A percentile compares a stretch with the other conserved stretches of the same genome.
These are phyloP conservation scores for Saccharum hybrid DNA, from an alignment of 202 grass and related monocot genomes.

Conservation along the genomic window DNA sequence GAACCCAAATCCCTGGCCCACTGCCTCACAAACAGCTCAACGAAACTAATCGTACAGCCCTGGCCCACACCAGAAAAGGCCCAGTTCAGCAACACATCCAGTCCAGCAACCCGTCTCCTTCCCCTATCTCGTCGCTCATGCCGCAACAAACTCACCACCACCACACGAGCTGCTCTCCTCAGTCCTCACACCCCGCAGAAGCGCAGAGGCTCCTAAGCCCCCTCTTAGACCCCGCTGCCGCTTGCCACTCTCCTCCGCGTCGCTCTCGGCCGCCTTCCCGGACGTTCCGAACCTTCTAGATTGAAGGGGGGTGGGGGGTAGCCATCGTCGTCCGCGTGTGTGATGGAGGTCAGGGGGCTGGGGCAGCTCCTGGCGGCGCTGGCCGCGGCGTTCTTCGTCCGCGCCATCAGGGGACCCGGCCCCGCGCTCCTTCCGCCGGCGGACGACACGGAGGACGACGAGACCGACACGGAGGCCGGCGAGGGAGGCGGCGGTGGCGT, in stretches of 20 bases:
- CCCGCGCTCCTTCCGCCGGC: conserved; percentile 54
- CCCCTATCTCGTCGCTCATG: background rate
- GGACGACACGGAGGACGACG: conserved; percentile 39
- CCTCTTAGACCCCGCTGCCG: no score
- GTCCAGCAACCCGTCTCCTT: background rate
- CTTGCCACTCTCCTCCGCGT: background rate
- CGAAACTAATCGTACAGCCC: background rate
- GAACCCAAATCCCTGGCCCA: background rate
- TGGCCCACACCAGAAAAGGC: background rate
- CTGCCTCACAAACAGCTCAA: background rate
- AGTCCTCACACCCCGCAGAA: background rate
- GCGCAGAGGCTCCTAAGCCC: background rate
- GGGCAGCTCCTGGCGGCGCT: conserved; percentile 80
- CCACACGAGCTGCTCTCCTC: conserved; percentile 39
- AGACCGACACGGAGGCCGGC: conserved; percentile 40
- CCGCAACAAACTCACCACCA: conserved; percentile 42
- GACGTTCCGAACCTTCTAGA: background rate
- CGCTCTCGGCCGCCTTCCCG: background rate
- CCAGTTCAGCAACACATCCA: conserved; percentile 14
- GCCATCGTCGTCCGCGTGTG: background rate
- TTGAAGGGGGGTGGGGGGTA: no score
- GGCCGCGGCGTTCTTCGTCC: conserved; percentile 77
- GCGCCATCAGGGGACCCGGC: conserved; percentile 58
- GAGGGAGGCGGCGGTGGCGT: conserved; percentile 35
- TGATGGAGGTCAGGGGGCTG: conserved; percentile 64